Conservation (phyloP, 2,329 filamentous ascomycete species). For the Sporothrix pallida region DNA sequence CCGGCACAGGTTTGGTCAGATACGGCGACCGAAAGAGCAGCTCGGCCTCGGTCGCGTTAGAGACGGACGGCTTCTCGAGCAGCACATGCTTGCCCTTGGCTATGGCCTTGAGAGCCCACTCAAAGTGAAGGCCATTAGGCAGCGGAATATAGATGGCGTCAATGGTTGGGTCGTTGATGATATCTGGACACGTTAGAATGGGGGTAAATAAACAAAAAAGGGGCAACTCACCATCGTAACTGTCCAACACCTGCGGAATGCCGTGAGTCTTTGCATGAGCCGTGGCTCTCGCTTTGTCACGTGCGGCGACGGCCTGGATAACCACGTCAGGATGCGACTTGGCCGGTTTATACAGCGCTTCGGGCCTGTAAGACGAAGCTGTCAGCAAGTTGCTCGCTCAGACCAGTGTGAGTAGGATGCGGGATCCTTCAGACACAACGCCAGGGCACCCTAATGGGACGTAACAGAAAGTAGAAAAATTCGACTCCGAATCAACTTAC, state of each 20-base stretch:
- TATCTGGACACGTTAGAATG: slow-evolving; percentile 16
- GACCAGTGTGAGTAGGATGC: neutral
- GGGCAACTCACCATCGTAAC: slow-evolving; percentile 53
- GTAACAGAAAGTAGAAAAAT: neutral
- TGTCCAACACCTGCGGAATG: slow-evolving; percentile 56
- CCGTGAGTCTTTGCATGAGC: slow-evolving; percentile 57
- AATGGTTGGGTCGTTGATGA: slow-evolving; percentile 47
- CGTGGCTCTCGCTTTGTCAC: slow-evolving; percentile 54
- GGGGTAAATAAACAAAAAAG: neutral
- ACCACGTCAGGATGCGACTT: slow-evolving; percentile 60
- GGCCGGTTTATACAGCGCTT: slow-evolving; percentile 57
- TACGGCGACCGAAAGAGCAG: slow-evolving; percentile 51
- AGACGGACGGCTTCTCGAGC: slow-evolving; percentile 59
- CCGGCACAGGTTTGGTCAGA: slow-evolving; percentile 42
- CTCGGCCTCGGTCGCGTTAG: slow-evolving; percentile 53
- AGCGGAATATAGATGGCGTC: slow-evolving; percentile 60
- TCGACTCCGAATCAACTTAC: slow-evolving; percentile 40
- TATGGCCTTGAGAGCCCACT: slow-evolving; percentile 57
- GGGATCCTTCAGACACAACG: no score
- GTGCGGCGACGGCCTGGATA: slow-evolving; percentile 58
- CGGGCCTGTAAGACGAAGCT: slow-evolving; percentile 1
- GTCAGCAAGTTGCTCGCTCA: neutral
- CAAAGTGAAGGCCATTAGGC: slow-evolving; percentile 50
- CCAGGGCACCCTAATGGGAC: no score
- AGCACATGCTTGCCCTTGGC: slow-evolving; percentile 60